These are phyloP conservation scores for Paecilomyces fulvus DNA, from an alignment of 2,329 filamentous ascomycete genomes.

Conservation along the genomic window DNA sequence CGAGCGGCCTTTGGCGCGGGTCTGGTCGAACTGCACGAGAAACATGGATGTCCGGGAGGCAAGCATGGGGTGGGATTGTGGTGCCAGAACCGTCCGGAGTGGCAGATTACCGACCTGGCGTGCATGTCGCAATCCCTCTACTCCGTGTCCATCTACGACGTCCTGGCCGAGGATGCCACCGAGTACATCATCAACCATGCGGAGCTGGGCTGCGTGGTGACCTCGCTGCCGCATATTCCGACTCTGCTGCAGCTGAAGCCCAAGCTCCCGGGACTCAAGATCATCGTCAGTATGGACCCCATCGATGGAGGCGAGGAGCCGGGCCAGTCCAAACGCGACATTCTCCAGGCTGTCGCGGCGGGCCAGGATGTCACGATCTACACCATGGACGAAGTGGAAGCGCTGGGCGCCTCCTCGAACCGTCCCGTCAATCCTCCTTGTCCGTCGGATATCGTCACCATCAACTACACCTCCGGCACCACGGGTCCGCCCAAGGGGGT, in stretches of 20 bases:
- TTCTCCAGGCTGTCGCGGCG: constrained; percentile 66
- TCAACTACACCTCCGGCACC: constrained; percentile 59
- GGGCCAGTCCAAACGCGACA: constrained; percentile 67
- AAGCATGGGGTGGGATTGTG: constrained; percentile 73
- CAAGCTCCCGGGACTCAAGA: constrained; percentile 70
- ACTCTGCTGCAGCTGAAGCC: constrained; percentile 70
- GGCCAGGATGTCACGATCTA: constrained; percentile 70
- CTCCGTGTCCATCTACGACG: constrained; percentile 93
- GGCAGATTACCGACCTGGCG: constrained; percentile 79
- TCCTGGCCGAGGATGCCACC: constrained; percentile 78
- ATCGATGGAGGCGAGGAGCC: constrained; percentile 69
- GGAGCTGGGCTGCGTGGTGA: constrained; percentile 63
- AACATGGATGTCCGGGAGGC: constrained; percentile 55
- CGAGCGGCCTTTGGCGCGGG: constrained; percentile 80
- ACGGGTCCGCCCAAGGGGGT: constrained; percentile 58
- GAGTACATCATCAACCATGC: constrained; percentile 96
- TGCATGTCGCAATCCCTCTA: constrained; percentile 80
- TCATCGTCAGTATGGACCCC: constrained; percentile 80
- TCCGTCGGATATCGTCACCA: constrained; percentile 69
- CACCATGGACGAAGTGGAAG: constrained; percentile 72
- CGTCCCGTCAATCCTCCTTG: constrained; percentile 62
- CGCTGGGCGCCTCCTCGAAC: constrained; percentile 62
- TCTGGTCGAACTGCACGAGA: constrained; percentile 70
- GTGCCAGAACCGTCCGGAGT: constrained; percentile 82
- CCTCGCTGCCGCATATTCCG: constrained; percentile 72